phyloP scores from a whole-genome alignment of 139 green algal species.

The Chlorella sp. region DNA sequence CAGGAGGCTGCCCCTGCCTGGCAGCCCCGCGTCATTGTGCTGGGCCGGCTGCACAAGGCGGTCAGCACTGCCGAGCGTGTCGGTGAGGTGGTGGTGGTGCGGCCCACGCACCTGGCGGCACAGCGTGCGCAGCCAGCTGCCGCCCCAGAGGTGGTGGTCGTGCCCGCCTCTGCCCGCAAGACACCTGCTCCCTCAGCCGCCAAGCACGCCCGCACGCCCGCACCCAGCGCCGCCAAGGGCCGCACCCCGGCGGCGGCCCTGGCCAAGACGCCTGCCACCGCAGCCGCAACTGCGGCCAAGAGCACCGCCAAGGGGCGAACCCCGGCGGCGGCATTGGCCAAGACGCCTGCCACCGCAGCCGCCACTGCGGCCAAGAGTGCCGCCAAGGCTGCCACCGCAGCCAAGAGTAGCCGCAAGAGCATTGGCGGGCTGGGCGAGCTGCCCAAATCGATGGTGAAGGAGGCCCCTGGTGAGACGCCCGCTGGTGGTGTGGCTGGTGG shows the following conservation, averaged over 20 bases:
- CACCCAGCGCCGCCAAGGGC: constrained; percentile 6
- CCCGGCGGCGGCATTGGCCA: background rate
- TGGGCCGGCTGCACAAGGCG: constrained; percentile 1
- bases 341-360: background rate
- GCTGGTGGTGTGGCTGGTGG: too few species aligned
- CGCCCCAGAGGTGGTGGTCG: background rate
- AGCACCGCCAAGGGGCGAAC: too few species aligned
- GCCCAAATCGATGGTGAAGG: constrained; percentile 29
- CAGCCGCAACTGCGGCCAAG: background rate
- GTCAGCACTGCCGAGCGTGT: constrained; percentile 27
- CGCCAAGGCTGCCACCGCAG: background rate
- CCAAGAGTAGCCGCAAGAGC: constrained; percentile 1
- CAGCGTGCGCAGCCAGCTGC: background rate
- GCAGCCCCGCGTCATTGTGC: constrained; percentile 33
- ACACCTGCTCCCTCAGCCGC: background rate
- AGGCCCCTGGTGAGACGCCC: background rate
- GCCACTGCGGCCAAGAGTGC: background rate
- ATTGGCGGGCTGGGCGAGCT: background rate
- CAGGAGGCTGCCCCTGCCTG: background rate
- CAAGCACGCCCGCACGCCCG: background rate
- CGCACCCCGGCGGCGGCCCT: background rate
- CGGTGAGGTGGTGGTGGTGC: constrained; percentile 44
- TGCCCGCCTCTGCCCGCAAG: constrained; percentile 15
- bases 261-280: background rate
- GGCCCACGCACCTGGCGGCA: constrained; percentile 9